Evolutionary conservation across 208 protist genomes (phyloP), one percentile per base, ranked within the genome.

Genomic region (Dictyostelium gargantuum): DNA sequence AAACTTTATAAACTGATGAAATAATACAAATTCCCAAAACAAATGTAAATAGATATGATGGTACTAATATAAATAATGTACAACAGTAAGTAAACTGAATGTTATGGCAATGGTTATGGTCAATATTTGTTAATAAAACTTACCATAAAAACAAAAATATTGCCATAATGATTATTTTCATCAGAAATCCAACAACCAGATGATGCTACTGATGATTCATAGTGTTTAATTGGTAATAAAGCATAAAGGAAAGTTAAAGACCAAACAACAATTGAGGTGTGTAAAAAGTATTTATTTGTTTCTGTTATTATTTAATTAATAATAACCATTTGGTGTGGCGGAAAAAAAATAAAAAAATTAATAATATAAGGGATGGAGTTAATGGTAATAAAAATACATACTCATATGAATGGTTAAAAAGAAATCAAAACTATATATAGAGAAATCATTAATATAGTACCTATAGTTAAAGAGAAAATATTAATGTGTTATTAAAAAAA

Each of bases 121-220:
- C n/a, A n/a, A n/a, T n/a, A n/a, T n/a, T n/a, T n/a, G n/a, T n/a
- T n/a, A n/a, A n/a, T 26, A n/a, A 61, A n/a, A n/a, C 54, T 29
- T 61, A 61, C 54, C 54, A 74, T 74, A 74, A 74, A 74, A 74
- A 29, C 32, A 74, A 46, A 74, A 46, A 29, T 74, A 74, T 46
- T 46, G 35, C 19, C 32, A 74, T 17, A 44, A 26, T 23, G n/a
- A 3, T 52, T 26, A 6, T 26, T 26, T 42, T 42, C 42, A 54
- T 19, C 10, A 23, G 23, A 32, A 23, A 77, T 54, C 72, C 72
- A 77, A 52, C 72, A 77, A 23, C 72, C 42, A 8, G 42, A 23
- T 38, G 72, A 54, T 38, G 17, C 72, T 9, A 77, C 23, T 52
- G 72, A 44, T 35, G 42, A 44, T 77, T 50, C 40, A 54, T 54